Conservation (phyloP, 1,284 basidiomycete species). For the Naganishia cerealis region DNA sequence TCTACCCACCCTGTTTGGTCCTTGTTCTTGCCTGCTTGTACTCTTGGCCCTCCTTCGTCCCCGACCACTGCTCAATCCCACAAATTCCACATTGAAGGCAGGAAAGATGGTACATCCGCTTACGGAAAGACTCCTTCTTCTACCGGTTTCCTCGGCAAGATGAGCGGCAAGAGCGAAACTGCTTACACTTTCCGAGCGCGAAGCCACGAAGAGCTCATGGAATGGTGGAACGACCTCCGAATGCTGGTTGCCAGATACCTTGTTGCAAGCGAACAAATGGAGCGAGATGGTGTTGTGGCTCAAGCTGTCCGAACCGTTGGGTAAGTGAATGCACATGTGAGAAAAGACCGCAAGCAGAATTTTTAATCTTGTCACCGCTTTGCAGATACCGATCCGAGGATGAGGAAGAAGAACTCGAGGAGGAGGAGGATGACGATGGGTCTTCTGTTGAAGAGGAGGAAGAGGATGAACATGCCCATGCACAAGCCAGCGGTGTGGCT, state of each 20-base stretch:
- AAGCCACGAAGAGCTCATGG: conserved; percentile 96
- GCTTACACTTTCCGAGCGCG: conserved; percentile 91
- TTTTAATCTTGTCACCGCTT: conserved; percentile 11
- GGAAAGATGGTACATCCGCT: conserved; percentile 65
- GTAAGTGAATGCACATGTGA: conserved; percentile 58
- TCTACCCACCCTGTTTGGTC: conserved; percentile 74
- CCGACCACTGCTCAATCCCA: conserved; percentile 69
- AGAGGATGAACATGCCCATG: conserved; percentile 60
- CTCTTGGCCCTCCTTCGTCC: conserved; percentile 86
- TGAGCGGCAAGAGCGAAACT: conserved; percentile 57
- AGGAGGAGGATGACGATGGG: conserved; percentile 67
- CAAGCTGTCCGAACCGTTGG: conserved; percentile 87
- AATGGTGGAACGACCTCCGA: conserved; percentile 98
- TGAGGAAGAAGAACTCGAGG: conserved; percentile 66
- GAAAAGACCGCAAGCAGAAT: not conserved
- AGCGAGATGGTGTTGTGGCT: conserved; percentile 86
- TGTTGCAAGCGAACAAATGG: conserved; percentile 90
- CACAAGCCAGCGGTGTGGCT: not conserved
- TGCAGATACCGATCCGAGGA: conserved; percentile 59
- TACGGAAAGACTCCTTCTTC: conserved; percentile 62
- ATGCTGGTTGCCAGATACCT: conserved; percentile 96
- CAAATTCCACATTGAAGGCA: conserved; percentile 97
- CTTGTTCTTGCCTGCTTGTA: conserved; percentile 91
- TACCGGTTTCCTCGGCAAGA: conserved; percentile 62
- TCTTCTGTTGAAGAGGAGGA: conserved; percentile 74